These are phyloP conservation scores for Stipa capillata DNA, from an alignment of 176 grass and related monocot genomes.

Conservation along the genomic window DNA sequence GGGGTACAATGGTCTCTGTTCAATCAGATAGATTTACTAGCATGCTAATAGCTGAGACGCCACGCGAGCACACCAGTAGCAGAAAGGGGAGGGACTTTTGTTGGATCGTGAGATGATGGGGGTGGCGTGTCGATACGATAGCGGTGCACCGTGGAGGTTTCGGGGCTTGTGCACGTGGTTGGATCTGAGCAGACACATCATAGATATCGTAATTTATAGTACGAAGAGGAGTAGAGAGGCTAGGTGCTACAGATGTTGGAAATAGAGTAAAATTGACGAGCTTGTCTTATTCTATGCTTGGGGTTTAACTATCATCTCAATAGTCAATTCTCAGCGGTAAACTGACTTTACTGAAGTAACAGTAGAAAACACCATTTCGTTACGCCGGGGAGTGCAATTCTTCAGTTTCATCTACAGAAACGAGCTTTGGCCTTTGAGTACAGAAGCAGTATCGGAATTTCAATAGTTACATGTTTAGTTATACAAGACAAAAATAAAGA, in stretches of 20 bases:
- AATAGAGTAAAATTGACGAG: background rate
- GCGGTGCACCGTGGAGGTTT: background rate
- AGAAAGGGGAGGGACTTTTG: background rate
- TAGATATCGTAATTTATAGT: background rate
- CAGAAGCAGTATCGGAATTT: background rate
- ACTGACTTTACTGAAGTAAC: background rate
- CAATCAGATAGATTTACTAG: background rate
- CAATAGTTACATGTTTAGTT: background rate
- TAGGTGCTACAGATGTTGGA: background rate
- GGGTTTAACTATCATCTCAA: background rate
- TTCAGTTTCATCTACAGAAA: background rate
- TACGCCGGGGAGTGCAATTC: background rate
- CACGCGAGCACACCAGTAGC: background rate
- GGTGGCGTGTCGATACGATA: slow-evolving; percentile 10
- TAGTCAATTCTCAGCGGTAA: background rate
- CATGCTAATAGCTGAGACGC: background rate
- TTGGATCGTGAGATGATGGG: slow-evolving; percentile 3
- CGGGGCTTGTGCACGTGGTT: slow-evolving; percentile 14
- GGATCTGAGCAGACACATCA: background rate
- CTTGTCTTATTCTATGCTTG: background rate
- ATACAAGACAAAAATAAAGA: background rate
- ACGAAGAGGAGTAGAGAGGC: background rate
- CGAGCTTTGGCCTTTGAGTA: background rate
- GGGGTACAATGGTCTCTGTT: background rate
- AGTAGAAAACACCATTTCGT: background rate